A percentile compares a stretch with the other conserved stretches of the same genome.
These are phyloP conservation scores for Colletotrichum theobromicola DNA, from an alignment of 2,329 filamentous ascomycete species.

Conservation along the genomic window DNA sequence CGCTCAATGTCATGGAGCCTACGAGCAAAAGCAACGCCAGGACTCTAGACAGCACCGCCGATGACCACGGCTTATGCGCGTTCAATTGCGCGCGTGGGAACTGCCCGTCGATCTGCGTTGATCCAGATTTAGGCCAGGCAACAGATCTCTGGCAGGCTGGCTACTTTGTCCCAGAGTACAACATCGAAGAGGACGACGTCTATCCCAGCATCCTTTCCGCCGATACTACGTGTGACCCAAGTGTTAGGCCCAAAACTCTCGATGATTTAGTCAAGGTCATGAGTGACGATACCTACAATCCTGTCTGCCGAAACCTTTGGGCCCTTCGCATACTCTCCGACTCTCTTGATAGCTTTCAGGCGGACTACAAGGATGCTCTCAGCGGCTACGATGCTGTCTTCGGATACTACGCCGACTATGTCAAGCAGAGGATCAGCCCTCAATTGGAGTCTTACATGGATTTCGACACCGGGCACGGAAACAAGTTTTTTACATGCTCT, in stretches of 20 bases:
- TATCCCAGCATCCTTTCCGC: background rate
- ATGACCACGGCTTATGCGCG: background rate
- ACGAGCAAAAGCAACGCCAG: background rate
- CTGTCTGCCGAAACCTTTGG: background rate
- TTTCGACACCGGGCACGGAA: background rate
- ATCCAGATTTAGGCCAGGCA: too few species aligned
- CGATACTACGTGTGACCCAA: background rate
- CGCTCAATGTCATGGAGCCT: background rate
- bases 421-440: background rate
- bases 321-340: background rate
- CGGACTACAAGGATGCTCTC: background rate
- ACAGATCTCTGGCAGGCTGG: background rate
- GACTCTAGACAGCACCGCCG: accelerated
- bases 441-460: background rate
- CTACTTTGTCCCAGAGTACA: background rate
- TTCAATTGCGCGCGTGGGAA: background rate
- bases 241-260: background rate
- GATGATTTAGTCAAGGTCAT: background rate
- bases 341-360: background rate
- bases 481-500: background rate
- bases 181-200: background rate
- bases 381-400: accelerated
- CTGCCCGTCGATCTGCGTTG: background rate
- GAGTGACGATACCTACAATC: accelerated
- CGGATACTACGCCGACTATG: background rate